Percentiles rank a stretch among this genome's conserved stretches.
phyloP scores from a whole-genome alignment of 106 monocot species.

The Narthecium ossifragum region DNA sequence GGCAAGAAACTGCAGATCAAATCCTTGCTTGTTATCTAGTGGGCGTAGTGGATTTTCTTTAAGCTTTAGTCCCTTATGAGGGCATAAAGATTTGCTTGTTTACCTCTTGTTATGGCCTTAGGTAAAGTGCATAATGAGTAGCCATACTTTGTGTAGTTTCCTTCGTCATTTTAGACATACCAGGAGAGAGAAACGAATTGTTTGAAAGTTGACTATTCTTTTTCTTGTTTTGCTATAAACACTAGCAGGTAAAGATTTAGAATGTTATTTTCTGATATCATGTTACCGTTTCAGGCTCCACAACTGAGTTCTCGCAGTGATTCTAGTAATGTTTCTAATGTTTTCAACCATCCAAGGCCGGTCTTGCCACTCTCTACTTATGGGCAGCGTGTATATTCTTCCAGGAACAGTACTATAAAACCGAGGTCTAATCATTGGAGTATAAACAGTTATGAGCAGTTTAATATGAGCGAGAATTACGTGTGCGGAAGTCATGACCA shows the following conservation, averaged over 20 bases:
- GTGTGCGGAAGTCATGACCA: slow-evolving; percentile 14
- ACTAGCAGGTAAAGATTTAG: neutral
- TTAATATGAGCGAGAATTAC: slow-evolving; percentile 13
- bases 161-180: too few species aligned
- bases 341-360: neutral
- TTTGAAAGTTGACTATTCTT: neutral
- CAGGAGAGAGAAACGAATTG: too few species aligned
- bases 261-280: neutral
- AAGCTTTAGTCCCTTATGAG: too few species aligned
- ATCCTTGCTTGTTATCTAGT: too few species aligned
- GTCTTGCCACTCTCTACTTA: slow-evolving; percentile 15
- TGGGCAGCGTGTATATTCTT: neutral
- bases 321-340: slow-evolving; percentile 11
- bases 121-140: too few species aligned
- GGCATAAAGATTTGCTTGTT: too few species aligned
- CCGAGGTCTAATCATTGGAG: neutral
- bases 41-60: too few species aligned
- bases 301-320: slow-evolving; percentile 3
- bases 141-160: neutral
- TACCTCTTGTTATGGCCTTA: too few species aligned
- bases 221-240: neutral
- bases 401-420: slow-evolving; percentile 7
- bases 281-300: slow-evolving; percentile 13
- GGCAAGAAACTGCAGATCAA: too few species aligned
- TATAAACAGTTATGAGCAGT: neutral